Evolutionary conservation across 441 rosid genomes (phyloP), one percentile per base, ranked within the genome.

Genomic region (Mallotus repandus): DNA sequence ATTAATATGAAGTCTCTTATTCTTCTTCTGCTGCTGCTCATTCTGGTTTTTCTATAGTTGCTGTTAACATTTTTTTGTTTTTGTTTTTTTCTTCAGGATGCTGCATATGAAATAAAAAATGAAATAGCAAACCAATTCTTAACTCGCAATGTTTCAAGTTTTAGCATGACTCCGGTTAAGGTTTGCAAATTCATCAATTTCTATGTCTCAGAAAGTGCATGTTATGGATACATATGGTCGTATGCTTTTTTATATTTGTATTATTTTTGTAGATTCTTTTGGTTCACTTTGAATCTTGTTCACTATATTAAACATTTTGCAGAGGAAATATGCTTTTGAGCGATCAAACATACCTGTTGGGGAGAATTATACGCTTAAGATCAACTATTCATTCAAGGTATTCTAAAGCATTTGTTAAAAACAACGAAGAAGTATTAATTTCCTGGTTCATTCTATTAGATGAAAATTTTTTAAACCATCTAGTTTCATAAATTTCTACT

Each of bases 311-410:
- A 73, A 78, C 43, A 56, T 56, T 55, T 71, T 41, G 68, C 89
- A 96, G 99, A 88, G 99, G 84, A 91, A 77, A 58, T 91, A 90
- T 85, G 97, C 97, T 21, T 93, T 93, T 66, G 94, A 92, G 79
- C 81, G 89, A 78, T 77, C 87, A 74, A 97, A 90, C 77, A 85
- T 96, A 71, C 94, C 97, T 79, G 52, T 73, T 48, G 97, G 97
- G 43, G 96, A 96, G 82, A 93, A 87, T 78, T 93, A 89, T 80
- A 89, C 86, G 25, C 86, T 96, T 73, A 93, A 96, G 83, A 88
- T 96, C 80, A 91, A 83, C 80, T 93, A 96, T 77, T 87, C 99
- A 64, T 93, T 89, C 85, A 89, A 90, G 99, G 99, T 96, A 86
- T 57, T 41, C 25, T 66, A 55, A 54, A 70, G 63, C 69, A 21